Evolutionary conservation across 1,284 basidiomycete genomes (phyloP), one percentile per base, ranked within the genome.

Genomic region (Boletus mariae): DNA sequence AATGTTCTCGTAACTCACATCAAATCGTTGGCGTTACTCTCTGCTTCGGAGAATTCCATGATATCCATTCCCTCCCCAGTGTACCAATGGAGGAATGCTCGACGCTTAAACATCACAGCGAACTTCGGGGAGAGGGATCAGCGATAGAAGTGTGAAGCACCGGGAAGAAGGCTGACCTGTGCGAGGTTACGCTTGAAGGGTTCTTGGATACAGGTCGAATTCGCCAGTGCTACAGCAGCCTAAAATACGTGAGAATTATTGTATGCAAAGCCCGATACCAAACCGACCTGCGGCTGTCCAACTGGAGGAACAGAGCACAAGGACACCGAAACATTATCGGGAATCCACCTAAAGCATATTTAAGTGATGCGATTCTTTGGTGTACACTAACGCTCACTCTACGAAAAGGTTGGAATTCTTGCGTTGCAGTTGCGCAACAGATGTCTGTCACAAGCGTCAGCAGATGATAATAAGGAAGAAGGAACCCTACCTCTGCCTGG

Each of bases 1-100:
- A 10, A 11, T 20, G 37, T 20, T 17, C 12, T 5, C 11, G 73
- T 37, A 3, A 38, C 90, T 67, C 70, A 90, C 87, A 93, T 84
- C 42, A 93, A 67, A 73, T 93, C 91, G n/a, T 80, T 79, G 13
- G 82, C 74, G 66, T 93, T 92, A 65, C 85, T 90, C 73, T 92
- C 90, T 0, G 91, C 90, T 69, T 96, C 93, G 1, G 90, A 84
- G 72, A 97, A 95, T 72, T 96, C 94, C 89, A 94, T 88, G 47
- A 83, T 71, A 68, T 93, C 91, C 93, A 94, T 94, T 51, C 93
- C 93, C 70, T 94, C 92, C 25, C 84, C 88, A 17, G 87, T 90
- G 72, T 94, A 94, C 90, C 92, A 94, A 70, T 96, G 92, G 54
- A 94, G 73, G 79, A 90, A 96, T 3, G 94, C 93, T 49, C 80